Conservation (phyloP, 2,329 filamentous ascomycete genomes). For the Pezicula rhizophila region DNA sequence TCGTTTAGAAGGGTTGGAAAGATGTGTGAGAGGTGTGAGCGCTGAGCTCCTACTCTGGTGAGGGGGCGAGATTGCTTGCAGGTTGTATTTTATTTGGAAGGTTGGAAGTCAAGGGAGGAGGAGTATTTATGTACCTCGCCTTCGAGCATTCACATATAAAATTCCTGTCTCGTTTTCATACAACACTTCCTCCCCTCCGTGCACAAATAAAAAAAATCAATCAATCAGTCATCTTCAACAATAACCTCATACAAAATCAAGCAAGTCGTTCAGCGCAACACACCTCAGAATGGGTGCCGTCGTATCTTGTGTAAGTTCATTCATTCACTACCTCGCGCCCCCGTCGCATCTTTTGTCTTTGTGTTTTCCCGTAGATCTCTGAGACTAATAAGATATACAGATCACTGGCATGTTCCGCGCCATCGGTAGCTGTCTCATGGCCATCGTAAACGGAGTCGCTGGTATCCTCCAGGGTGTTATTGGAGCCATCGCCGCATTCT, state of each 20-base stretch:
- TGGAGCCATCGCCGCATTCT: constrained; percentile 25
- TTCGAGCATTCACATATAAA: background rate
- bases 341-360: background rate
- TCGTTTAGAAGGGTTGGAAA: too few species aligned
- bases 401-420: constrained; percentile 26
- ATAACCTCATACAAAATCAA: constrained; percentile 6
- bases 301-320: constrained; percentile 29
- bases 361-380: constrained; percentile 2
- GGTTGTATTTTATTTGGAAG: background rate
- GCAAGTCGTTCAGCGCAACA: constrained; percentile 12
- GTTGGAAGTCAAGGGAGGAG: background rate
- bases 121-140: background rate
- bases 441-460: constrained; percentile 48
- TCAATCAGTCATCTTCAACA: background rate
- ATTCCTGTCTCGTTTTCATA: background rate
- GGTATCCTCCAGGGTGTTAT: constrained; percentile 27
- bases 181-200: constrained; percentile 1
- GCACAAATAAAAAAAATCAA: constrained; percentile 8
- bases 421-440: constrained; percentile 32
- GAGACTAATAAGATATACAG: constrained; percentile 9
- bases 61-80: too few species aligned
- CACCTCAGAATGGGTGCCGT: constrained; percentile 29
- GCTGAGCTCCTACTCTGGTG: too few species aligned
- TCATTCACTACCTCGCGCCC: background rate
- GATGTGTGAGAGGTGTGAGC: too few species aligned